phyloP scores from a whole-genome alignment of 768 basidiomycete species.

The Boletus reticulatus region DNA sequence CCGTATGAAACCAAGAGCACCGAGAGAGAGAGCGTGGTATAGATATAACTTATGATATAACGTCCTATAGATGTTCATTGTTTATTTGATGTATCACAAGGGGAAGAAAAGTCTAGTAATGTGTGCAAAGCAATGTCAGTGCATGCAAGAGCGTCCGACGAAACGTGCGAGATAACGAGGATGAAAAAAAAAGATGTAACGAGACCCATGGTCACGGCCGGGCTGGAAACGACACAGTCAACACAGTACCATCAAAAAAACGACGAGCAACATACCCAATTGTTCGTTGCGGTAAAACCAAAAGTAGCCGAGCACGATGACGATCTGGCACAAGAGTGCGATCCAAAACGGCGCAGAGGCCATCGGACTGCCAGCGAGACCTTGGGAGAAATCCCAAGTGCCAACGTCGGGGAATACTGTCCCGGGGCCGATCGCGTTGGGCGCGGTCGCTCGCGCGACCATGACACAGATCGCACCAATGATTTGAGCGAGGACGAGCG shows the following conservation, averaged over 20 bases:
- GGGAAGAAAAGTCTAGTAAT: not conserved
- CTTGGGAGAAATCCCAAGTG: conserved; percentile 82
- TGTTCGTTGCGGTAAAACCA: conserved; percentile 98
- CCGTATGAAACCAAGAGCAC: not conserved
- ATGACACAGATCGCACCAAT: conserved; percentile 91
- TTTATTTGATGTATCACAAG: too few relatives aligned
- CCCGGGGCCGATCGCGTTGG: conserved; percentile 84
- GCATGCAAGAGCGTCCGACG: conserved; percentile 1
- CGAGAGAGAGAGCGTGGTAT: not conserved
- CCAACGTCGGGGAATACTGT: conserved; percentile 91
- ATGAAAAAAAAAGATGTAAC: not conserved
- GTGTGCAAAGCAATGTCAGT: not conserved
- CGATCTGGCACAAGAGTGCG: conserved; percentile 71
- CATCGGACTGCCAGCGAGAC: conserved; percentile 75
- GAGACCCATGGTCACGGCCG: conserved; percentile 7
- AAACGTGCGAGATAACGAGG: too few relatives aligned
- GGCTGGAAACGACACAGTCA: conserved; percentile 3
- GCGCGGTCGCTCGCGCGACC: conserved; percentile 88
- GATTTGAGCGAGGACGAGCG: conserved; percentile 86
- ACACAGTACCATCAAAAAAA: too few relatives aligned
- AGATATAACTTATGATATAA: not conserved
- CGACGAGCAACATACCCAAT: conserved; percentile 49
- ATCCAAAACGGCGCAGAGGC: conserved; percentile 87
- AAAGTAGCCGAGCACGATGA: conserved; percentile 91
- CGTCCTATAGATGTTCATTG: not conserved